Evolutionary conservation across 2,329 filamentous ascomycete genomes (phyloP).

Genomic region (Colletotrichum sublineola): DNA sequence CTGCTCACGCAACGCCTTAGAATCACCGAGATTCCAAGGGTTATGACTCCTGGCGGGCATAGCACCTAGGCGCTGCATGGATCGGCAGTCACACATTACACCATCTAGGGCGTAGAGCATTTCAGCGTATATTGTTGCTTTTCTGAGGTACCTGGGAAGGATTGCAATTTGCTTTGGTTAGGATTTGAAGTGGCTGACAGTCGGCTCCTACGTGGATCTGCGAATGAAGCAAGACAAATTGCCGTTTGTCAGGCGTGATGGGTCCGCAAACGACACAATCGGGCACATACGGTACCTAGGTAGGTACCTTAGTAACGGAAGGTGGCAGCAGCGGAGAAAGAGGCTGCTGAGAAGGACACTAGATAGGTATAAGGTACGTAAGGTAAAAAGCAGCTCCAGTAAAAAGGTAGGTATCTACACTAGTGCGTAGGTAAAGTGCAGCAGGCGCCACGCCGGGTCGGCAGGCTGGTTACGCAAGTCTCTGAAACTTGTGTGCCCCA

Average conservation of each 20-base stretch:
- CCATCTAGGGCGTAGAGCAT: not conserved
- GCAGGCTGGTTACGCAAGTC: conserved; percentile 36
- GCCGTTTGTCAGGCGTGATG: conserved; percentile 1
- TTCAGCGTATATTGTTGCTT: not conserved
- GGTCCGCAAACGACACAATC: not conserved
- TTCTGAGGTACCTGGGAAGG: not conserved
- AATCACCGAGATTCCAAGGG: conserved; percentile 31
- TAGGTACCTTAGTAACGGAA: not conserved
- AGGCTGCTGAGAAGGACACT: not conserved
- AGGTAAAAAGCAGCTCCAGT: not conserved
- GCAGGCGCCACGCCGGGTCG: conserved; percentile 23
- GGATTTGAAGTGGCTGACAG: conserved; percentile 16
- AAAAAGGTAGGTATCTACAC: not conserved
- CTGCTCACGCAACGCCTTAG: conserved; percentile 35
- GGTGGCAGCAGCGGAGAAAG: not conserved
- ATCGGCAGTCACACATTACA: conserved; percentile 21
- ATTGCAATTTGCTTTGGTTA: not conserved
- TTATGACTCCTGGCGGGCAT: conserved; percentile 25
- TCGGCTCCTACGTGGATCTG: conserved; percentile 18
- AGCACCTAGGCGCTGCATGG: conserved; percentile 30
- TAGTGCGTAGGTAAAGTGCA: not conserved
- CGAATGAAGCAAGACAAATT: not conserved
- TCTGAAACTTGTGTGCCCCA: conserved; percentile 35
- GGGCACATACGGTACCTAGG: not conserved
- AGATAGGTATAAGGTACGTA: no score